These are phyloP conservation scores for Singerocomus inundabilis DNA, from an alignment of 1,284 basidiomycete genomes.

Conservation along the genomic window DNA sequence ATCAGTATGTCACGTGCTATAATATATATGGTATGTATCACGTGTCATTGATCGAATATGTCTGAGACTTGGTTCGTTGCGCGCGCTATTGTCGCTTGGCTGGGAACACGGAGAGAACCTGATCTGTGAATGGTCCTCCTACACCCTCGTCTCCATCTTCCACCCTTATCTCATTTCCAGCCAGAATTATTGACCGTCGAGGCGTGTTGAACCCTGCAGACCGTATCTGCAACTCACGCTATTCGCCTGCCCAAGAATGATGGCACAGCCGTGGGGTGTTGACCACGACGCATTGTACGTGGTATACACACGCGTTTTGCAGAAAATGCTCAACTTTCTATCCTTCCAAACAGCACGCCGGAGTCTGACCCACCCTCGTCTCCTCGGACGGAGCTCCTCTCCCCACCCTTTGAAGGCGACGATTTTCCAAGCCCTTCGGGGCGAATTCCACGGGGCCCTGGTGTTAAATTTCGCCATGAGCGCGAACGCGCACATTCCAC, in stretches of 20 bases:
- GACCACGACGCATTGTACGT: constrained; percentile 20
- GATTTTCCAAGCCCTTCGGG: not conserved
- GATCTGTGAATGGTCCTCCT: constrained; percentile 19
- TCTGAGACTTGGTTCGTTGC: constrained; percentile 5
- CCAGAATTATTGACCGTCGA: not conserved
- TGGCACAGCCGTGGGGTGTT: constrained; percentile 28
- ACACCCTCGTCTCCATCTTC: constrained; percentile 1
- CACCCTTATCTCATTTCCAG: too few relatives aligned
- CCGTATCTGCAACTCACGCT: constrained; percentile 7
- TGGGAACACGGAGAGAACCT: too few relatives aligned
- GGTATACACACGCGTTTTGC: not conserved
- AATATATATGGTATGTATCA: not conserved
- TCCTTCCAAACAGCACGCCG: constrained; percentile 15
- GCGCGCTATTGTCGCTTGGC: too few relatives aligned
- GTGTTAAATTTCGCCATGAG: constrained; percentile 31
- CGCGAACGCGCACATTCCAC: constrained; percentile 35
- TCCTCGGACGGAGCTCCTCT: constrained; percentile 31
- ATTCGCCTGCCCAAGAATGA: constrained; percentile 9
- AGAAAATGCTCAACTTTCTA: not conserved
- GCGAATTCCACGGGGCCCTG: constrained; percentile 28
- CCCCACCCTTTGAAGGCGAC: constrained; percentile 15
- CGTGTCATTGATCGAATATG: too few relatives aligned
- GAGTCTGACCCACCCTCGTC: constrained; percentile 32
- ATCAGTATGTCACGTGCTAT: constrained; percentile 19
- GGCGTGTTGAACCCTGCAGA: constrained; percentile 4